Base-by-base conservation (phyloP, 352 stramenopile genomes). In the Phytophthora fragariae region DNA sequence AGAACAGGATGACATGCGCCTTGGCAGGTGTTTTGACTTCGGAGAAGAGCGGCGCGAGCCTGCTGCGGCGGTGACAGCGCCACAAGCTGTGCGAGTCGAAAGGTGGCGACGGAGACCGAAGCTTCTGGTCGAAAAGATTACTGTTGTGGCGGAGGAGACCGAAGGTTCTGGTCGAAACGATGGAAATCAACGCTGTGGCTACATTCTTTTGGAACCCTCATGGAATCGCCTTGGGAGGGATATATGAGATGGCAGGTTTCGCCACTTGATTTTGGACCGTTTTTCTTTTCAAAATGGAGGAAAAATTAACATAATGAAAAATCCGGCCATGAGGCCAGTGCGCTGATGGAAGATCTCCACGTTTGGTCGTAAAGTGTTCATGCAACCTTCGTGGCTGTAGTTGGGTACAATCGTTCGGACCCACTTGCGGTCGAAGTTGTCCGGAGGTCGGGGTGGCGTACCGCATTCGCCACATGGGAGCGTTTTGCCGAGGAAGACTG, bases 201-300 rank as follows among this genome's bases (percentile, higher is more conserved):
- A 49, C 41, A 41, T 41, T 41, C 35, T 41, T 41, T 41, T 41
- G 9, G 35, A 19, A 3, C 12, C 15, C 41, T 49, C 14, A 9
- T 2, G 14, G 15, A 49, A 49, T 49, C 41, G 41, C 37, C 44
- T 68, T 73, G 3, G 5, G 9, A 27, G 41, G 59, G 65, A 57
- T 33, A 55, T 56, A 5, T 7, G 1, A 4, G 12, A n/a, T 19
- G 4, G 7, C 33, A 69, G 59, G 47, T 74, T 74, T 70, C 63
- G 55, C 69, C 31, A 76, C 69, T 76, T 72, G 69, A 76, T 76
- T 70, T 70, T 74, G 35, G n/a, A n/a, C 3, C 29, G 21, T 65
- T 69, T 31, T 21, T 21, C 19, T 74, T 74, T 74, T 55, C 12
- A 19, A 29, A 64, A 68, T 76, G 63, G 62, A 67, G 56, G 62